Evolutionary conservation across 2,329 filamentous ascomycete genomes (phyloP).

Genomic region (Paracamarosporium sp.): DNA sequence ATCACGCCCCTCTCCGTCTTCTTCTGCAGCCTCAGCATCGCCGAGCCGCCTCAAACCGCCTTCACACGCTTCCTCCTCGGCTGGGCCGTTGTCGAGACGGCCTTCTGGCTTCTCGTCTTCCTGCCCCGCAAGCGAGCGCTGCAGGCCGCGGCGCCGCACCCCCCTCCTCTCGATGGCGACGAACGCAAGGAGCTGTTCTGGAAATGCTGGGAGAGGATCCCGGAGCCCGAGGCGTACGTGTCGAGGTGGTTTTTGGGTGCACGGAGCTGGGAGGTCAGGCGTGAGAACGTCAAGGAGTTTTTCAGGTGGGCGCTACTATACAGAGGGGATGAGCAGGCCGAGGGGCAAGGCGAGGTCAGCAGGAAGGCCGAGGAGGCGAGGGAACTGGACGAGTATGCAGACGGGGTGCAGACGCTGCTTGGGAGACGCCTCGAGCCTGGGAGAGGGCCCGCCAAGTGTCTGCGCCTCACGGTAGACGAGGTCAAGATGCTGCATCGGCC

Average conservation of each 20-base stretch:
- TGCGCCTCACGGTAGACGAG: conserved; percentile 71
- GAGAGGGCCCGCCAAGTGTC: conserved; percentile 60
- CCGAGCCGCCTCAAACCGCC: conserved; percentile 39
- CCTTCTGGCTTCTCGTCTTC: conserved; percentile 63
- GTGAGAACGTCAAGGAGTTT: conserved; percentile 74
- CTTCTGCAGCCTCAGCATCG: conserved; percentile 49
- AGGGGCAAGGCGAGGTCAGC: conserved; percentile 14
- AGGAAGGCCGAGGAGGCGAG: conserved; percentile 47
- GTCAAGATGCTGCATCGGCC: conserved; percentile 67
- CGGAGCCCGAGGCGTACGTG: conserved; percentile 64
- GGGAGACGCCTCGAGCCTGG: conserved; percentile 61
- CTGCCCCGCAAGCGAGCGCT: conserved; percentile 60
- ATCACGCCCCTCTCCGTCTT: conserved; percentile 59
- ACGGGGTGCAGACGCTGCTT: conserved; percentile 60
- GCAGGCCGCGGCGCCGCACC: conserved; percentile 60
- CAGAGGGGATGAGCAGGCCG: conserved; percentile 47
- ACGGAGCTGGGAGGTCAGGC: conserved; percentile 61
- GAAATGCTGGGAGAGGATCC: conserved; percentile 62
- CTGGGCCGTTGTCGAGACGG: conserved; percentile 58
- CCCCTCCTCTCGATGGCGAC: conserved; percentile 51
- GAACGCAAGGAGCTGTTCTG: conserved; percentile 64
- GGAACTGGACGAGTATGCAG: conserved; percentile 63
- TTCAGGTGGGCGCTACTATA: conserved; percentile 73
- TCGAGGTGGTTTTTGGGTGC: conserved; percentile 72
- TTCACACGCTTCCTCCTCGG: conserved; percentile 46